These are phyloP conservation scores for Alternaria viburni DNA, from an alignment of 2,329 filamentous ascomycete genomes.

Conservation along the genomic window DNA sequence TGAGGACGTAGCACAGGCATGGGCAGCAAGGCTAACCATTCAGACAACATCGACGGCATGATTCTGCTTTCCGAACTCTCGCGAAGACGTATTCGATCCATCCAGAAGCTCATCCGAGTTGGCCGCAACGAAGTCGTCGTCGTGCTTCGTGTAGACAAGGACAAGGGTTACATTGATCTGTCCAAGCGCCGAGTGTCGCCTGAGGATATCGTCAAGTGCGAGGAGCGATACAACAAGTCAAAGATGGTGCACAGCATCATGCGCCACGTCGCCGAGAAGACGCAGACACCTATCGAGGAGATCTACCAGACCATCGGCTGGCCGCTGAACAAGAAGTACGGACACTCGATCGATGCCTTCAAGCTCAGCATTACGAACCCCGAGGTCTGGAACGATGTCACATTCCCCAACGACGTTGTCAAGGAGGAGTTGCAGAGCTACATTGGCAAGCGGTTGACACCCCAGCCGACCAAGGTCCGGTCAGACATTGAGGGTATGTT, in stretches of 20 bases:
- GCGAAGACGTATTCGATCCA: conserved; percentile 95
- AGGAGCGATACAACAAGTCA: conserved; percentile 99
- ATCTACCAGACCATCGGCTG: conserved; percentile 95
- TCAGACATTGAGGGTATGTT: conserved; percentile 82
- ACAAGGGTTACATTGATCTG: conserved; percentile 99
- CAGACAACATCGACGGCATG: conserved; percentile 99
- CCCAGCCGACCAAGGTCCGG: conserved; percentile 98
- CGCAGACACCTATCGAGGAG: conserved; percentile 87
- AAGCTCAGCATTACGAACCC: conserved; percentile 99
- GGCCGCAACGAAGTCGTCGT: conserved; percentile 98
- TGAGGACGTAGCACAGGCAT: not conserved
- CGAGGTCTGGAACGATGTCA: conserved; percentile 92
- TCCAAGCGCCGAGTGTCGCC: conserved; percentile 97
- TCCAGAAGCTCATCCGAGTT: conserved; percentile 98
- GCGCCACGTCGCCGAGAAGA: conserved; percentile 98
- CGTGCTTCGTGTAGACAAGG: conserved; percentile 97
- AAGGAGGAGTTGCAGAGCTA: conserved; percentile 91
- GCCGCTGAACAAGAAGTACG: conserved; percentile 97
- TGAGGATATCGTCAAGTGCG: conserved; percentile 97
- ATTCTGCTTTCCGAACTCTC: conserved; percentile 97
- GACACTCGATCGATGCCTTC: conserved; percentile 96
- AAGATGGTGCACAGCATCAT: conserved; percentile 99
- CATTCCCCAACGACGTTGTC: conserved; percentile 84
- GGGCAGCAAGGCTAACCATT: conserved; percentile 6
- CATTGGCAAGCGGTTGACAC: conserved; percentile 95